Evolutionary conservation across 768 basidiomycete species (phyloP).

Genomic region (Boletus reticulatus): DNA sequence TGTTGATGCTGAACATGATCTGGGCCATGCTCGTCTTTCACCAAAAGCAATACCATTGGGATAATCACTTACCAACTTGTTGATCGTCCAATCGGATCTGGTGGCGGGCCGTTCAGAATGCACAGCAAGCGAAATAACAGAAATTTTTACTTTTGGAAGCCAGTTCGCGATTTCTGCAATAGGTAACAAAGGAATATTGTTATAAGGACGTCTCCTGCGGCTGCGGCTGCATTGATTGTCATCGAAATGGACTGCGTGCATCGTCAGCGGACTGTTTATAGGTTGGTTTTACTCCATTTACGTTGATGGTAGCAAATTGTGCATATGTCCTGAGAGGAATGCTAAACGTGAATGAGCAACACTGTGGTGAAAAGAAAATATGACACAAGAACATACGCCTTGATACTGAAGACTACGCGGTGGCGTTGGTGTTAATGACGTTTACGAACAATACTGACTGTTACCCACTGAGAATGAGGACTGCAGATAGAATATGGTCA

Average conservation of each 20-base stretch:
- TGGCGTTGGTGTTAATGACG: background rate
- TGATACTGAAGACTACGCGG: background rate
- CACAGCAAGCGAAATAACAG: background rate
- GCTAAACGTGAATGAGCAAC: conserved; percentile 31
- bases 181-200: conserved; percentile 44
- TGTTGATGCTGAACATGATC: conserved; percentile 56
- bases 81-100: conserved; percentile 51
- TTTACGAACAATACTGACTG: background rate
- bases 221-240: conserved; percentile 43
- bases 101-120: background rate
- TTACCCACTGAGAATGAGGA: conserved; percentile 32
- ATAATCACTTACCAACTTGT: conserved; percentile 33
- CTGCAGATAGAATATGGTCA: conserved; percentile 17
- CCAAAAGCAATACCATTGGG: background rate
- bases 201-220: conserved; percentile 47
- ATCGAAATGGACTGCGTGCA: background rate
- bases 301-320: background rate
- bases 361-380: background rate
- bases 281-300: background rate
- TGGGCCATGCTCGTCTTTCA: conserved; percentile 1
- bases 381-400: conserved; percentile 1
- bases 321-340: conserved; percentile 20
- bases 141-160: conserved; percentile 40
- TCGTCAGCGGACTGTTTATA: background rate
- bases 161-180: conserved; percentile 48